These are phyloP conservation scores for Clonostachys chloroleuca DNA, from an alignment of 2,329 filamentous ascomycete genomes.

Conservation along the genomic window DNA sequence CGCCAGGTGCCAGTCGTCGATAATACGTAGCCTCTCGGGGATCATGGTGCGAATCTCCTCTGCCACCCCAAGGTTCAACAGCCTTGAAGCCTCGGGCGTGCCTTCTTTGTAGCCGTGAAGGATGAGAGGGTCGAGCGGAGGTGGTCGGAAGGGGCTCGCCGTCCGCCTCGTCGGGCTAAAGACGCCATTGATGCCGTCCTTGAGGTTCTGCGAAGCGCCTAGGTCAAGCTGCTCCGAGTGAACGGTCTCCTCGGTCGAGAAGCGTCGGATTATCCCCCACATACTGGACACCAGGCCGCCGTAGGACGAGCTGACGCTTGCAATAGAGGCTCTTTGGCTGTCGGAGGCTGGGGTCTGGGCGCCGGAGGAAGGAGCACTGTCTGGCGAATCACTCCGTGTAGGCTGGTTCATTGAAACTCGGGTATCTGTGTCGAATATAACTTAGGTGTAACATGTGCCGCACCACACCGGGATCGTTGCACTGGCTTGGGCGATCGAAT, in stretches of 20 bases:
- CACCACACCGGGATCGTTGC: too few relatives aligned
- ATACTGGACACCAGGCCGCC: slow-evolving; percentile 21
- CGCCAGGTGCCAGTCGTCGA: slow-evolving; percentile 78
- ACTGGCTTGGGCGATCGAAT: too few relatives aligned
- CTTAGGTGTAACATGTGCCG: too few relatives aligned
- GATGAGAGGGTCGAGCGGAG: slow-evolving; percentile 77
- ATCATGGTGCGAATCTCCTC: slow-evolving; percentile 91
- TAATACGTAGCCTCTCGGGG: slow-evolving; percentile 80
- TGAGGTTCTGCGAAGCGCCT: neutral
- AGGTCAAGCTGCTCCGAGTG: slow-evolving; percentile 10
- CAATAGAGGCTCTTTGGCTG: neutral
- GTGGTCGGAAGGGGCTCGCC: slow-evolving; percentile 78
- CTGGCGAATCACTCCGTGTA: slow-evolving; percentile 1
- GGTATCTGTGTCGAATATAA: too few relatives aligned
- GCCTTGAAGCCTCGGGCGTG: slow-evolving; percentile 54
- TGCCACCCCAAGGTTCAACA: slow-evolving; percentile 71
- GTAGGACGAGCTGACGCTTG: slow-evolving; percentile 7
- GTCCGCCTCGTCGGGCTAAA: slow-evolving; percentile 50
- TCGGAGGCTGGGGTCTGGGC: slow-evolving; percentile 3
- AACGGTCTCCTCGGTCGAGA: slow-evolving; percentile 44
- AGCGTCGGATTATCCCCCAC: slow-evolving; percentile 63
- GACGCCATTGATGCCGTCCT: slow-evolving; percentile 50
- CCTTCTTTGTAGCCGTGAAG: slow-evolving; percentile 61
- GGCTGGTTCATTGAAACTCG: neutral
- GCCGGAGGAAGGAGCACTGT: slow-evolving; percentile 4